phyloP scores from a whole-genome alignment of 2,329 filamentous ascomycete species.

The Hypoxylon rubiginosum region DNA sequence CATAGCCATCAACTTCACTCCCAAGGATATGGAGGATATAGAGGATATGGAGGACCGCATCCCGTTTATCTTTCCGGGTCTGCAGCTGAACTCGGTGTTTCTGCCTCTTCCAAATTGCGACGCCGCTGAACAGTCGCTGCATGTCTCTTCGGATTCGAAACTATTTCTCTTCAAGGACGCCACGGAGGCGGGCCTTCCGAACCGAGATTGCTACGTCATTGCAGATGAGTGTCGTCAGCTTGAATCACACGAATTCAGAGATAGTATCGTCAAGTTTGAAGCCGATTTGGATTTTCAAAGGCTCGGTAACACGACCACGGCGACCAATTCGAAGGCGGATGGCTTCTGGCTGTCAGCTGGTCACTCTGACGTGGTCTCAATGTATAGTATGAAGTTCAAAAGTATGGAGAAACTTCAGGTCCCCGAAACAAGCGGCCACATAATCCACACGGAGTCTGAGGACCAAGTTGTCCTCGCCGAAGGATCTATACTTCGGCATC shows the following conservation, averaged over 20 bases:
- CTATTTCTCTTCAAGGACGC: constrained; percentile 53
- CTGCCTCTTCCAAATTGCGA: constrained; percentile 47
- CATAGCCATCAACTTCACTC: background rate
- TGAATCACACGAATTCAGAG: constrained; percentile 52
- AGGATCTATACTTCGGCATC: constrained; percentile 16
- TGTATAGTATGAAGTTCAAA: no score
- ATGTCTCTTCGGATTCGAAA: constrained; percentile 15
- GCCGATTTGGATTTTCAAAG: constrained; percentile 30
- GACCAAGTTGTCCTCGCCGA: constrained; percentile 22
- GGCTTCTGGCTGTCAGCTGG: no score
- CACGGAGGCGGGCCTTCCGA: constrained; percentile 33
- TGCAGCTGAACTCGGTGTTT: constrained; percentile 34
- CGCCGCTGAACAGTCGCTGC: constrained; percentile 50
- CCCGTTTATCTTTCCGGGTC: background rate
- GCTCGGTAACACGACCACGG: constrained; percentile 14
- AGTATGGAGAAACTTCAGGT: background rate
- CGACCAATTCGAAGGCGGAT: constrained; percentile 22
- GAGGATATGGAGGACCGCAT: no score
- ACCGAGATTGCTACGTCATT: constrained; percentile 51
- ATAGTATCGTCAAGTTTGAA: constrained; percentile 44
- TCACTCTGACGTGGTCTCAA: no score
- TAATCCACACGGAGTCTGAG: background rate
- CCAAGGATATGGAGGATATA: no score
- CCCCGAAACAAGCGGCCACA: background rate
- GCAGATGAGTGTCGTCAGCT: constrained; percentile 47